A percentile compares a stretch with the other conserved stretches of the same genome.
These are phyloP conservation scores for Pholiota conissans DNA, from an alignment of 768 basidiomycete genomes.

Conservation along the genomic window DNA sequence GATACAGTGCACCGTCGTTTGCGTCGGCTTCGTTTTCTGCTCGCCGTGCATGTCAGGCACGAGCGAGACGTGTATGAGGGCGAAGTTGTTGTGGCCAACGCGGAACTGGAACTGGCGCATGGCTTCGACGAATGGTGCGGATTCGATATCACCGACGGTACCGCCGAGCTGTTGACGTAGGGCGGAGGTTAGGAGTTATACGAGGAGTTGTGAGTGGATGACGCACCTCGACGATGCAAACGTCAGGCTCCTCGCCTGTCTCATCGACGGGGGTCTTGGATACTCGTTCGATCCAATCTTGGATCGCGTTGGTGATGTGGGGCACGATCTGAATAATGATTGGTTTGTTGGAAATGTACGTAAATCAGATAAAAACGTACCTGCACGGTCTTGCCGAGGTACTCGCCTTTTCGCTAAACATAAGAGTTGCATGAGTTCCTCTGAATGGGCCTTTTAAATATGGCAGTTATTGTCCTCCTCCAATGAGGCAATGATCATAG, in stretches of 20 bases:
- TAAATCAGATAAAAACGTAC: slow-evolving; percentile 35
- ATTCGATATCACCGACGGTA: slow-evolving; percentile 98
- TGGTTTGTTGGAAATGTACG: not conserved
- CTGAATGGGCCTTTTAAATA: too few relatives aligned
- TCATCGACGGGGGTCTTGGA: slow-evolving; percentile 94
- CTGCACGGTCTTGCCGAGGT: slow-evolving; percentile 97
- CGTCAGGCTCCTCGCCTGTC: slow-evolving; percentile 88
- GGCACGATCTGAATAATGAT: slow-evolving; percentile 74
- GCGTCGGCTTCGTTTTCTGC: slow-evolving; percentile 98
- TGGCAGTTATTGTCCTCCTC: too few relatives aligned
- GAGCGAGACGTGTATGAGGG: slow-evolving; percentile 93
- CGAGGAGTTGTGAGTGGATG: too few relatives aligned
- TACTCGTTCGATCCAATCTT: slow-evolving; percentile 98
- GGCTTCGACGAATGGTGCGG: slow-evolving; percentile 96
- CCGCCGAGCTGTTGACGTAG: slow-evolving; percentile 76
- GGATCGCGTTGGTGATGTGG: slow-evolving; percentile 94
- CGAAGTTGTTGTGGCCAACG: slow-evolving; percentile 95
- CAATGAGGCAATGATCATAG: too few relatives aligned
- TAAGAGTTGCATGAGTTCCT: not conserved
- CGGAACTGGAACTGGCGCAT: slow-evolving; percentile 99
- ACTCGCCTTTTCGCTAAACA: slow-evolving; percentile 72
- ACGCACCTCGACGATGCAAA: slow-evolving; percentile 93
- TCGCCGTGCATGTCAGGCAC: slow-evolving; percentile 99
- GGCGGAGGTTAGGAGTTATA: too few relatives aligned
- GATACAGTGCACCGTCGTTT: slow-evolving; percentile 93